Base-by-base conservation (phyloP, 192 early-diverging fungal genomes). In the Lunasporangiospora selenospora region DNA sequence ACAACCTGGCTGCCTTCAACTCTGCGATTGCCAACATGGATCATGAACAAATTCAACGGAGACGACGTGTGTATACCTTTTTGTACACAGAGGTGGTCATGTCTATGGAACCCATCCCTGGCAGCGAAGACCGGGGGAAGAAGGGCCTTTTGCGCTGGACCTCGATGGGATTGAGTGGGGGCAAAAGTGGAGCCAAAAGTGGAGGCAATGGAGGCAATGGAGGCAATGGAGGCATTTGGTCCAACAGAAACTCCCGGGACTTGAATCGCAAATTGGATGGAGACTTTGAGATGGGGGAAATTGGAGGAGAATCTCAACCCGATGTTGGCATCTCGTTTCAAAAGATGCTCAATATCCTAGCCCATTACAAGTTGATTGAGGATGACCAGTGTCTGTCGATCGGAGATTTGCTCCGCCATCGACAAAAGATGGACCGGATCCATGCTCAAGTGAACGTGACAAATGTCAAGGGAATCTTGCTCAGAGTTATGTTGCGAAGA, bases 301-400 rank as follows among this genome's bases (percentile, higher is more conserved):
- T 67, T 33, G 56, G 50, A 32, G 26, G 29, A 7, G 47, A 37
- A 15, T 40, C 41, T 15, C 0, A 36, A 0, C 53, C 39, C 4
- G 53, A 50, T 11, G 19, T 23, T 19, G 75, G 75, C 7, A 64
- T 80, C 6, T 77, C 75, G 29, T 86, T 84, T 50, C 78, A 77
- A 26, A 79, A 80, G 36, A 84, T 86, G 85, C 64, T 86, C 33
- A 61, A 77, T 38, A 81, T 81, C 58, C 48, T 86, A 39, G 85
- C 82, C 12, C 81, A 86, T 45, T 73, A 78, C 69, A 84, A 84
- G 53, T 46, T 86, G 23, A 80, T 82, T 45, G 73, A 80, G 48
- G 79, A 81, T 39, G 85, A 86, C n/a, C 64, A 82, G 45, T 77
- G 79, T 4, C 62, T 86, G 7, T 73, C 69, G 33, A 73, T 73